Percentiles rank a stretch among this genome's conserved stretches.
phyloP scores from a whole-genome alignment of 768 basidiomycete species.

The Amyloporia xantha region DNA sequence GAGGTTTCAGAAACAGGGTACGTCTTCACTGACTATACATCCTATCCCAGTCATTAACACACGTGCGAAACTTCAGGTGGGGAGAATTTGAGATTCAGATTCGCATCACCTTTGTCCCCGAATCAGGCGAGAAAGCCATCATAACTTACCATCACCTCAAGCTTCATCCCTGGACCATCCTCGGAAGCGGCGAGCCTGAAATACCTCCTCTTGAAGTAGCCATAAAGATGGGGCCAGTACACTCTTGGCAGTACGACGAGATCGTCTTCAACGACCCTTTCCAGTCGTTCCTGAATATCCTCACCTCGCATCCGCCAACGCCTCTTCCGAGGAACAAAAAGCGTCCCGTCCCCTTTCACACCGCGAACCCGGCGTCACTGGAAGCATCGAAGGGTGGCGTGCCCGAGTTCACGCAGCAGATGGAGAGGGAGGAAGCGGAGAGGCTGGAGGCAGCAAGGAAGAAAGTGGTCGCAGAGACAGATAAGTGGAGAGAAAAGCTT shows the following conservation, averaged over 20 bases:
- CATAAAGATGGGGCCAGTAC: conserved; percentile 68
- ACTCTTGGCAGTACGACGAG: conserved; percentile 99
- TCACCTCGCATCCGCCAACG: conserved; percentile 80
- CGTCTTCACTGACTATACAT: conserved; percentile 15
- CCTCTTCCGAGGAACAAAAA: conserved; percentile 59
- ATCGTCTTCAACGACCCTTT: conserved; percentile 94
- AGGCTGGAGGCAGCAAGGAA: conserved; percentile 72
- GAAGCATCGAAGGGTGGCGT: conserved; percentile 59
- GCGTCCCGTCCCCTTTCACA: conserved; percentile 66
- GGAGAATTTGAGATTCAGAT: conserved; percentile 98
- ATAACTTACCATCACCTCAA: conserved; percentile 90
- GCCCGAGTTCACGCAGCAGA: conserved; percentile 78
- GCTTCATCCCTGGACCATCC: conserved; percentile 79
- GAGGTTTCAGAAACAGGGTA: conserved; percentile 95
- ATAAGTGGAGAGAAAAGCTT: conserved; percentile 58
- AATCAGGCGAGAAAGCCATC: conserved; percentile 88
- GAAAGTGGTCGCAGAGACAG: conserved; percentile 67
- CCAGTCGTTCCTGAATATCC: conserved; percentile 73
- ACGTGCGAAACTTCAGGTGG: conserved; percentile 60
- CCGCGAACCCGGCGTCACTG: conserved; percentile 44
- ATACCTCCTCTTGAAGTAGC: conserved; percentile 64
- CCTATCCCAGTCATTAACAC: not conserved
- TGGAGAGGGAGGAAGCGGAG: conserved; percentile 86
- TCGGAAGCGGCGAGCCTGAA: conserved; percentile 59
- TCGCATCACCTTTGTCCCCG: conserved; percentile 80